Evolutionary conservation across 2,329 filamentous ascomycete genomes (phyloP).

Genomic region (Gnomoniopsis sp.): DNA sequence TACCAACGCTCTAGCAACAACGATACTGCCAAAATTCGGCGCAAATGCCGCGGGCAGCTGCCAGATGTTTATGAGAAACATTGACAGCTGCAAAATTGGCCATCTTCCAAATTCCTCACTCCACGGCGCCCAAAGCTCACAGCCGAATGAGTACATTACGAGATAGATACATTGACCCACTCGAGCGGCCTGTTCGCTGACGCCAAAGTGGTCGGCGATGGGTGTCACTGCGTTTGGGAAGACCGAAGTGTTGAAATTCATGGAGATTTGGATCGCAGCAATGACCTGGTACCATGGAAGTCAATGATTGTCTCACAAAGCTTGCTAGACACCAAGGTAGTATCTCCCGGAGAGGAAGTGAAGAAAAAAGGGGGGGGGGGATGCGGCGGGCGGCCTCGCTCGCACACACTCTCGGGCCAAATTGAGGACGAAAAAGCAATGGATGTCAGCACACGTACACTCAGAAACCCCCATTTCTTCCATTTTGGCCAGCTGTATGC

Average conservation of each 20-base stretch:
- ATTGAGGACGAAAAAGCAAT: no score
- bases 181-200: constrained; percentile 43
- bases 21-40: constrained; percentile 36
- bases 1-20: constrained; percentile 41
- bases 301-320: not conserved
- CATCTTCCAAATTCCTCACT: constrained; percentile 51
- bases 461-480: constrained; percentile 52
- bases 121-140: constrained; percentile 53
- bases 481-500: constrained; percentile 40
- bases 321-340: not conserved
- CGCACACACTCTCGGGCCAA: no score
- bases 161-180: constrained; percentile 48
- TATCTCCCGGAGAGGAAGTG: not conserved
- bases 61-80: constrained; percentile 53
- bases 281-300: constrained; percentile 29
- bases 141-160: constrained; percentile 47
- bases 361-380: no score
- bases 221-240: constrained; percentile 46
- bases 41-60: constrained; percentile 44
- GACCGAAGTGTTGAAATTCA: constrained; percentile 54
- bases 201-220: constrained; percentile 41
- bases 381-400: no score
- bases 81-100: constrained; percentile 45
- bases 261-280: constrained; percentile 51
- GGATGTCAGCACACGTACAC: constrained; percentile 15